These are phyloP conservation scores for Podospora pseudocomata DNA, from an alignment of 495 filamentous ascomycete genomes.

Conservation along the genomic window DNA sequence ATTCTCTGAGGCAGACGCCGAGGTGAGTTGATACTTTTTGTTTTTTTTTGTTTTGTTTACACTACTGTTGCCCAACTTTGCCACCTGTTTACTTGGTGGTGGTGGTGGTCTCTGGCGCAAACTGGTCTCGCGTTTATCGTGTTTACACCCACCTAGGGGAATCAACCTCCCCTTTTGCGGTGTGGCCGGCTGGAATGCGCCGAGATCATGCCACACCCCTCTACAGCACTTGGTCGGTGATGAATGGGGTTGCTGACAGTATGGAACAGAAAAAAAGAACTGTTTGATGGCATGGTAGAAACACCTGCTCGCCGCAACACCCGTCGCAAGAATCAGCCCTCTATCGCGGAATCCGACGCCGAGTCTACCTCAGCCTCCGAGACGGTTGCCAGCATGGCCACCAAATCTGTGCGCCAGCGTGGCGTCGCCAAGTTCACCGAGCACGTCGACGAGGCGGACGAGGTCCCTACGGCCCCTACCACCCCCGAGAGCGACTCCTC, in stretches of 20 bases:
- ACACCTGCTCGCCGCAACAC: conserved; percentile 39
- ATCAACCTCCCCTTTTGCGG: background rate
- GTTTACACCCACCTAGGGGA: background rate
- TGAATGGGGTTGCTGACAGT: background rate
- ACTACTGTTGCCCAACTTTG: background rate
- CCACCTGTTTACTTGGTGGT: background rate
- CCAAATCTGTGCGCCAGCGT: conserved; percentile 35
- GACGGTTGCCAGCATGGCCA: conserved; percentile 24
- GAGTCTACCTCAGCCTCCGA: conserved; percentile 43
- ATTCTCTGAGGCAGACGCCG: conserved; percentile 51
- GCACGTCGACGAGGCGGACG: conserved; percentile 36
- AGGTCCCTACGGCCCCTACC: conserved; percentile 23
- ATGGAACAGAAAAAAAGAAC: conserved; percentile 45
- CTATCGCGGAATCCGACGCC: conserved; percentile 38
- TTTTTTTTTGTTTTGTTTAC: background rate
- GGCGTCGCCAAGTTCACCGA: conserved; percentile 43
- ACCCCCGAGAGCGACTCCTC: conserved; percentile 31
- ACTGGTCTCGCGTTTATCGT: background rate
- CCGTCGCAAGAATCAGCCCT: conserved; percentile 43
- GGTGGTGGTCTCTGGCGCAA: background rate
- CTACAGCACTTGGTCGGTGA: background rate
- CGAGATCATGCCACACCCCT: background rate
- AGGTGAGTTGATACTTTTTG: conserved; percentile 37
- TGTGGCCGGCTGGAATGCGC: conserved; percentile 1
- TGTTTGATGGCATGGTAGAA: conserved; percentile 51